Conservation (phyloP, 1,139 yeast genomes). For the Candida sp. region DNA sequence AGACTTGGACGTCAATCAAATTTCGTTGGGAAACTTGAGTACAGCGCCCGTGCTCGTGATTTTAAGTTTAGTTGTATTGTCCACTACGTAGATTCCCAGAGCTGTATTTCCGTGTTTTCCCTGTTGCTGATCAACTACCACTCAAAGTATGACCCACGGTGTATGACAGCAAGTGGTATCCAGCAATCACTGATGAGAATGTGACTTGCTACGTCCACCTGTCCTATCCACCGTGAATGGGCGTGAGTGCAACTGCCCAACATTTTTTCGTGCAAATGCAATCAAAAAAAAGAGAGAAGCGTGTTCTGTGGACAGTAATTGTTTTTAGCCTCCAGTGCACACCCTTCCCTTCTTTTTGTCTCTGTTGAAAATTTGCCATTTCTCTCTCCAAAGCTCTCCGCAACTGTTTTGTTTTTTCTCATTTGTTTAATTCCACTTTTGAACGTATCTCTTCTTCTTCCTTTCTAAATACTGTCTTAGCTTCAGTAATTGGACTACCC, state of each 20-base stretch:
- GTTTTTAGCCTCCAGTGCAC: background rate
- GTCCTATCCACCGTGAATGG: too few relatives aligned
- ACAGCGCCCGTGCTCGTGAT: too few relatives aligned
- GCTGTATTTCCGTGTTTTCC: too few relatives aligned
- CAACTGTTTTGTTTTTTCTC: background rate
- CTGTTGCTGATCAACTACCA: too few relatives aligned
- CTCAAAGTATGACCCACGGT: too few relatives aligned
- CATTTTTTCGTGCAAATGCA: background rate
- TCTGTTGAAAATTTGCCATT: conserved; percentile 3
- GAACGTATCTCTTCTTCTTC: background rate
- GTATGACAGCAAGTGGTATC: too few relatives aligned
- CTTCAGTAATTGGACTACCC: background rate
- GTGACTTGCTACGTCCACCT: too few relatives aligned
- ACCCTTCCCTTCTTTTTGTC: background rate
- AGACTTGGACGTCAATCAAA: too few relatives aligned
- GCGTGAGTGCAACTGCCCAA: background rate
- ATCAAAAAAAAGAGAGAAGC: background rate
- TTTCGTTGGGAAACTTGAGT: too few relatives aligned
- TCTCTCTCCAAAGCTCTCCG: background rate
- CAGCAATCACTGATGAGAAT: too few relatives aligned
- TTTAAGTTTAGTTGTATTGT: too few relatives aligned
- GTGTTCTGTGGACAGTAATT: background rate
- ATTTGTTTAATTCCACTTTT: background rate
- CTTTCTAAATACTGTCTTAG: background rate
- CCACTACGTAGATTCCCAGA: too few relatives aligned